phyloP scores from a whole-genome alignment of 2,329 filamentous ascomycete species.

The Parastagonospora avenae region DNA sequence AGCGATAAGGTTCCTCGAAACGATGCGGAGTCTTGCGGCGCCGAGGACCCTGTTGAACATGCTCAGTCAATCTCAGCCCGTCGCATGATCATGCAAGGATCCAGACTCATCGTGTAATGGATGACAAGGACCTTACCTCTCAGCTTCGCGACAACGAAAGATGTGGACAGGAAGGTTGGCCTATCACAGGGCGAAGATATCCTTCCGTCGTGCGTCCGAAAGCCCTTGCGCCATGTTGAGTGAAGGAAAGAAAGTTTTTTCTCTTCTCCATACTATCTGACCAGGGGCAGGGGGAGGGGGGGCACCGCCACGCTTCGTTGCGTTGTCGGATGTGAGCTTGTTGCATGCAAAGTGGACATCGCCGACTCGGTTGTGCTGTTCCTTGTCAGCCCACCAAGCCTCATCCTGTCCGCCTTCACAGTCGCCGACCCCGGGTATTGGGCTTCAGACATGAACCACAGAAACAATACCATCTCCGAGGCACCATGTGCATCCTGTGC shows the following conservation, averaged over 20 bases:
- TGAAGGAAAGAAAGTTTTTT: conserved; percentile 1
- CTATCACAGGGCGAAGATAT: conserved; percentile 2
- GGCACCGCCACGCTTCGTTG: conserved; percentile 1
- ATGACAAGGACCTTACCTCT: conserved; percentile 3
- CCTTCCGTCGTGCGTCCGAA: neutral
- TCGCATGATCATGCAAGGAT: conserved; percentile 22
- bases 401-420: neutral
- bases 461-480: conserved; percentile 8
- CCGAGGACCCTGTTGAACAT: conserved; percentile 4
- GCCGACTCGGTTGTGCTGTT: neutral
- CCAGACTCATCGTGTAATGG: conserved; percentile 14
- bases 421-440: conserved; percentile 4
- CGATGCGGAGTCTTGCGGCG: conserved; percentile 1
- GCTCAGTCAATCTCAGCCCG: conserved; percentile 9
- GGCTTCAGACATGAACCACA: conserved; percentile 1
- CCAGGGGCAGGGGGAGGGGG: too few species aligned
- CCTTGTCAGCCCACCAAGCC: conserved; percentile 1
- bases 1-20: neutral
- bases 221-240: conserved; percentile 4
- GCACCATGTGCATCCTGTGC: conserved; percentile 13
- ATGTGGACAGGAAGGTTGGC: neutral
- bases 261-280: neutral
- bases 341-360: neutral
- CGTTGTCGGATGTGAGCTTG: neutral
- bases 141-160: conserved; percentile 1